Base-by-base conservation (phyloP, 1,139 yeast species). In the Pneumocystis canis region DNA sequence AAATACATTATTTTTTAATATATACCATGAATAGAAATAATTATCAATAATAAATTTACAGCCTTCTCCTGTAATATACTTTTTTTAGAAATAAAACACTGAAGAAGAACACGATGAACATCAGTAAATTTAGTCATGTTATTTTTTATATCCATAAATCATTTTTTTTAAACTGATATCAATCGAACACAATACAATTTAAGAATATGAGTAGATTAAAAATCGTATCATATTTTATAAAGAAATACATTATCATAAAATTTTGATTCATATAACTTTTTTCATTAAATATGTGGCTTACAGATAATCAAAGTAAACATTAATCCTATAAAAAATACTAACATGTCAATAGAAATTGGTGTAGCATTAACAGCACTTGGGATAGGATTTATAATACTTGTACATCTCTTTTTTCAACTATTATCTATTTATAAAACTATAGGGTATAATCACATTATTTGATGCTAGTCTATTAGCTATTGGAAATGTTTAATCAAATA, bases 381-480 rank as follows among this genome's bases (percentile, higher is more conserved):
- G 54, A 58, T 61, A 33, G 59, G 59, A 60, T 85, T 89, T 72
- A 87, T 92, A 73, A 72, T 88, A 7, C 77, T 90, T 53, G 54
- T 47, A 47, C 3, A 25, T 11, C 25, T n/a, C 14, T 25, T 47
- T 47, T 2, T n/a, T 25, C 28, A 47, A 7, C 3, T 47, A 7
- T 3, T 6, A 47, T 9, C 4, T 25, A 47, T 47, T 47, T 47
- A 47, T 47, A 5, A 47, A 25, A 47, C 11, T 47, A 9, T 25
- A 47, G 54, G 98, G 98, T 14, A 80, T 92, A 58, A 71, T 89
- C 71, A 82, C 96, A 33, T 84, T 92, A 67, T 92, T 92, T 71
- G 97, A 92, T 72, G 80, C 96, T 9, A 94, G 95, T 0, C 78
- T 92, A 60, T 79, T 92, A 66, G 96, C 97, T 1, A 80, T 92